These are phyloP conservation scores for Leptographium wingfieldii DNA, from an alignment of 2,329 filamentous ascomycete genomes.

Conservation along the genomic window DNA sequence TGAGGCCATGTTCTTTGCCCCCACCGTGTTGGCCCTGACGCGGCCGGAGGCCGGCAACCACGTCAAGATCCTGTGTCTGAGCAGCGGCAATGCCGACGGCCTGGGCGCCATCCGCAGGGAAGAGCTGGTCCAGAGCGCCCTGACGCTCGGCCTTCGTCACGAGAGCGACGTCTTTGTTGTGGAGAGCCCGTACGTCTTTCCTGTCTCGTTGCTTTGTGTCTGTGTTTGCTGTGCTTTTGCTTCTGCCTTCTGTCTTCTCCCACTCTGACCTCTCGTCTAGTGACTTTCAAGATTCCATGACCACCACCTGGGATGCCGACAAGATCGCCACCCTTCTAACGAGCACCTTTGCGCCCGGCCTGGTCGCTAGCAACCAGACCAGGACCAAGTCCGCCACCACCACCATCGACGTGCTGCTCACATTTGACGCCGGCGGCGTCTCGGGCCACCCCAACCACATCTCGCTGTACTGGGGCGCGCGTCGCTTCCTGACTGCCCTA, in stretches of 20 bases:
- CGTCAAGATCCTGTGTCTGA: constrained; percentile 86
- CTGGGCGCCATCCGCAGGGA: constrained; percentile 70
- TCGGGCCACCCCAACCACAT: constrained; percentile 90
- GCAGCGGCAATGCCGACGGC: constrained; percentile 79
- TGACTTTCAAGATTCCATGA: constrained; percentile 86
- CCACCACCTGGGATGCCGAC: constrained; percentile 56
- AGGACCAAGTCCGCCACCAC: constrained; percentile 24
- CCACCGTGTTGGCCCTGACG: constrained; percentile 74
- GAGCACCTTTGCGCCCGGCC: constrained; percentile 59
- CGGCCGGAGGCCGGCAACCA: constrained; percentile 72
- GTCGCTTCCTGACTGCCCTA: constrained; percentile 55
- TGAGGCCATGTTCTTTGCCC: constrained; percentile 98
- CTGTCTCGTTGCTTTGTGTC: too few relatives aligned
- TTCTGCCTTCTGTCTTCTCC: neutral
- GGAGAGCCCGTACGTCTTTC: constrained; percentile 48
- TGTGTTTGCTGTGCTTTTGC: too few relatives aligned
- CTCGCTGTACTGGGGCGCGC: constrained; percentile 72
- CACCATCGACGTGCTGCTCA: constrained; percentile 71
- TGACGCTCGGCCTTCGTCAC: constrained; percentile 59
- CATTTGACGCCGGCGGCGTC: constrained; percentile 74
- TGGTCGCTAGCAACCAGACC: constrained; percentile 19
- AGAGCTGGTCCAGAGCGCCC: constrained; percentile 71
- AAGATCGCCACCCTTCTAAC: constrained; percentile 60
- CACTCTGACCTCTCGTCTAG: constrained; percentile 14
- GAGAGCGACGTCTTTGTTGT: constrained; percentile 77